These are phyloP conservation scores for Elsinoe arachidis DNA, from an alignment of 2,329 filamentous ascomycete genomes.

Conservation along the genomic window DNA sequence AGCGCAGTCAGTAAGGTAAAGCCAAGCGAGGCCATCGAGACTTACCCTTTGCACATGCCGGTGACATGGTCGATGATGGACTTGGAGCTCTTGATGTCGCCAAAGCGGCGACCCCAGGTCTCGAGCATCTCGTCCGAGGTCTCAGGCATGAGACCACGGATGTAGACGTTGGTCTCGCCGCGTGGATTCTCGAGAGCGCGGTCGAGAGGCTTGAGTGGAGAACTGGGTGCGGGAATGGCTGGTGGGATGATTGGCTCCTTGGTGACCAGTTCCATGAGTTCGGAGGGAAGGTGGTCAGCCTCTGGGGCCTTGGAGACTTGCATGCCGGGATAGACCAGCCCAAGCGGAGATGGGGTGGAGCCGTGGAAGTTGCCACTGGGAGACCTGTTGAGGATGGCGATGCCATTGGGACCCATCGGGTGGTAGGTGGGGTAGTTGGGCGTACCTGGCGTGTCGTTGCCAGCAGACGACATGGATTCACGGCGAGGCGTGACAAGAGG, in stretches of 20 bases:
- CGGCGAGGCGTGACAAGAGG: slow-evolving; percentile 44
- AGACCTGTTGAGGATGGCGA: slow-evolving; percentile 42
- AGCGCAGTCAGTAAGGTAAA: slow-evolving; percentile 24
- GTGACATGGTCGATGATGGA: slow-evolving; percentile 94
- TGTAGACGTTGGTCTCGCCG: slow-evolving; percentile 96
- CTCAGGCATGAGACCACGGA: slow-evolving; percentile 87
- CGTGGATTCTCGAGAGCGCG: slow-evolving; percentile 92
- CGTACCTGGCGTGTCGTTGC: slow-evolving; percentile 44
- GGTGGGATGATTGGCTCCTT: slow-evolving; percentile 76
- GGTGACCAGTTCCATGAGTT: slow-evolving; percentile 40
- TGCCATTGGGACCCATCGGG: slow-evolving; percentile 30
- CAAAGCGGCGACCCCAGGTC: slow-evolving; percentile 77
- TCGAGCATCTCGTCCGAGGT: slow-evolving; percentile 87
- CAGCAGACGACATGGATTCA: slow-evolving; percentile 44
- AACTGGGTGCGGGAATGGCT: slow-evolving; percentile 81
- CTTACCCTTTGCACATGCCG: slow-evolving; percentile 90
- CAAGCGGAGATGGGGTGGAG: slow-evolving; percentile 43
- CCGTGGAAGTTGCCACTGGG: slow-evolving; percentile 40
- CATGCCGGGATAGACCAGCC: slow-evolving; percentile 37
- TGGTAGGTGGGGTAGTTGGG: slow-evolving; percentile 38
- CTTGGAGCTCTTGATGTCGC: slow-evolving; percentile 91
- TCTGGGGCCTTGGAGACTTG: slow-evolving; percentile 25
- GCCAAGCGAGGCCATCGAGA: slow-evolving; percentile 17
- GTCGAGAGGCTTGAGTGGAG: slow-evolving; percentile 80
- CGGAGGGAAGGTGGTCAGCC: slow-evolving; percentile 35